Evolutionary conservation across 169 alveolate genomes (phyloP).

Genomic region (Toxoplasma gondii): DNA sequence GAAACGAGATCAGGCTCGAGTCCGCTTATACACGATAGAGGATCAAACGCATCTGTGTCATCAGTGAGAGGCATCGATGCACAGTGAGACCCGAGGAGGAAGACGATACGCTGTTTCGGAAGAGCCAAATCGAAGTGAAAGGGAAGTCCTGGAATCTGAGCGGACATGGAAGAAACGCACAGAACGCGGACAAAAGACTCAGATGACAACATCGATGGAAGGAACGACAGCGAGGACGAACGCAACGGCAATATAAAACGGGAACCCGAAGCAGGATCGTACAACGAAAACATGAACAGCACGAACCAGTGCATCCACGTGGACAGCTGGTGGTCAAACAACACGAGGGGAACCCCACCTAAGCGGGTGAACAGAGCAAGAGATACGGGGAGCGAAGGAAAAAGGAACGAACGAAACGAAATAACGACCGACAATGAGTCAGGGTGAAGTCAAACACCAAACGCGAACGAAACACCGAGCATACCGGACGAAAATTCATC

Average conservation of each 20-base stretch:
- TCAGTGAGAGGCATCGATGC: background rate
- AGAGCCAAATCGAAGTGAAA: background rate
- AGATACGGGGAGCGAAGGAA: too few relatives aligned
- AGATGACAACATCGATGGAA: background rate
- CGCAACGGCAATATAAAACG: too few relatives aligned
- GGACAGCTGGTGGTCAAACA: too few relatives aligned
- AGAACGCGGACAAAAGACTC: background rate
- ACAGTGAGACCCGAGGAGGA: conserved; percentile 5
- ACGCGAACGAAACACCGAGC: background rate
- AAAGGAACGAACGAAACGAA: too few relatives aligned
- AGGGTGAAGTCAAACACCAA: too few relatives aligned
- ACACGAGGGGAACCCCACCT: too few relatives aligned
- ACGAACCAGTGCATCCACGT: too few relatives aligned
- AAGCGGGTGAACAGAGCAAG: too few relatives aligned
- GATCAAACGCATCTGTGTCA: background rate
- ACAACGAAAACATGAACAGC: too few relatives aligned
- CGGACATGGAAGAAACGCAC: background rate
- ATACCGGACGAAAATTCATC: background rate
- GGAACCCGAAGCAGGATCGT: too few relatives aligned
- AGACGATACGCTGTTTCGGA: conserved; percentile 13
- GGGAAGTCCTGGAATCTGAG: conserved; percentile 38
- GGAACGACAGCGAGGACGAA: too few relatives aligned
- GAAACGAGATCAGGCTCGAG: conserved; percentile 2
- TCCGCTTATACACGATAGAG: background rate
- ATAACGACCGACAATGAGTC: too few relatives aligned